Base-by-base conservation (phyloP, 1,284 basidiomycete species). In the Melampsora americana region DNA sequence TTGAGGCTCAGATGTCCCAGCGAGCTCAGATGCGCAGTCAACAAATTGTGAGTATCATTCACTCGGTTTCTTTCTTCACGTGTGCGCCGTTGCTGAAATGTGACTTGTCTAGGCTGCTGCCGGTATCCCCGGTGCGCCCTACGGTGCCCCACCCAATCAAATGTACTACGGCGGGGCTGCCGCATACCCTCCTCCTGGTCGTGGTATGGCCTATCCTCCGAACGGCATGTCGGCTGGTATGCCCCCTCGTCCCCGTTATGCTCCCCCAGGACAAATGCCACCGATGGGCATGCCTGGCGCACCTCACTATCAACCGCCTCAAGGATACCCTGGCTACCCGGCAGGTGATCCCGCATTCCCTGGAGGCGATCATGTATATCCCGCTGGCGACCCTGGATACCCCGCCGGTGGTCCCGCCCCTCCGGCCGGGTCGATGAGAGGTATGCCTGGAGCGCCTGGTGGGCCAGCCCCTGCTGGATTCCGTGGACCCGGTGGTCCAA, bases 1-100 rank as follows among this genome's bases (percentile, higher is more conserved):
- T 99, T 81, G 96, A 99, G 87, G 94, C 92, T 81, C 96, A 99
- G 87, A 94, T 96, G 82, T 92, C 92, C 79, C 93, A 96, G 85
- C 92, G 94, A 84, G 92, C 92, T 85, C 93, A 96, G 85, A 92
- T 93, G 83, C 88, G 94, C 80, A 90, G 94, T 87, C 93, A 95
- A 84, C 94, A 96, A 86, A 91, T 90, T 80, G 72, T 75, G 48
- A 68, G 72, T 66, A 2, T 66, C 39, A 7, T 50, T 68, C 12
- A 2, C 44, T 18, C 23, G 23, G 42, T 35, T 46, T 20, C n/a
- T 5, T 20, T 46, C 30, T 61, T 4, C 30, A 18, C 44, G 16
- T 30, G 5, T 42, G 1, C 28, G 39, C 6, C 4, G 20, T 48
- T 60, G 26, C 42, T 35, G 2, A 6, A n/a, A 35, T 62, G 50